These are phyloP conservation scores for Fraxinus latifolia DNA, from an alignment of 305 asterid species.

Conservation along the genomic window DNA sequence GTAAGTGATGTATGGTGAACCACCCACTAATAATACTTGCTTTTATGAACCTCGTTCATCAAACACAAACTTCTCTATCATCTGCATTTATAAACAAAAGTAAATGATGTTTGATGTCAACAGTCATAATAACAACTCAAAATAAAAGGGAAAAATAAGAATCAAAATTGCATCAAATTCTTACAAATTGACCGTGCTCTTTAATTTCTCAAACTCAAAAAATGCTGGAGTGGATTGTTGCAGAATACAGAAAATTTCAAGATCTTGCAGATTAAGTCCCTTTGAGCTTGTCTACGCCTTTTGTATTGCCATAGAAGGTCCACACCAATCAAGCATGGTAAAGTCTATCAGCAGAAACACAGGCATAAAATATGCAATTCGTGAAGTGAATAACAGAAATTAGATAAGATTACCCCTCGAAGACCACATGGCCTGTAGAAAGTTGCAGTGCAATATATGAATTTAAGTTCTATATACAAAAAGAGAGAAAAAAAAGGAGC, in stretches of 20 bases:
- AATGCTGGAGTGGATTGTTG: background rate
- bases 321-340: background rate
- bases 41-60: background rate
- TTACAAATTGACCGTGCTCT: background rate
- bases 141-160: background rate
- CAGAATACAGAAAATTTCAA: background rate
- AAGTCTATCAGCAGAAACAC: background rate
- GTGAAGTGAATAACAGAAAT: background rate
- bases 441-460: background rate
- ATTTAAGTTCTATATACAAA: slow-evolving; percentile 4
- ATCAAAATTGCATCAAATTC: background rate
- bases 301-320: background rate
- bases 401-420: slow-evolving; percentile 1
- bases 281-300: background rate
- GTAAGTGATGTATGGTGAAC: background rate
- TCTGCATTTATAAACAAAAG: background rate
- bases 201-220: background rate
- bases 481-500: background rate
- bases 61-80: background rate
- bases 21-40: background rate
- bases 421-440: background rate
- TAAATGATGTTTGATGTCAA: background rate
- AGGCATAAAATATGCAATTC: background rate
- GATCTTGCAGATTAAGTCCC: background rate
- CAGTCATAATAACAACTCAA: background rate